A percentile compares a stretch with the other conserved stretches of the same genome.
phyloP scores from a whole-genome alignment of 2,329 filamentous ascomycete genomes.

The Claviceps sp. region DNA sequence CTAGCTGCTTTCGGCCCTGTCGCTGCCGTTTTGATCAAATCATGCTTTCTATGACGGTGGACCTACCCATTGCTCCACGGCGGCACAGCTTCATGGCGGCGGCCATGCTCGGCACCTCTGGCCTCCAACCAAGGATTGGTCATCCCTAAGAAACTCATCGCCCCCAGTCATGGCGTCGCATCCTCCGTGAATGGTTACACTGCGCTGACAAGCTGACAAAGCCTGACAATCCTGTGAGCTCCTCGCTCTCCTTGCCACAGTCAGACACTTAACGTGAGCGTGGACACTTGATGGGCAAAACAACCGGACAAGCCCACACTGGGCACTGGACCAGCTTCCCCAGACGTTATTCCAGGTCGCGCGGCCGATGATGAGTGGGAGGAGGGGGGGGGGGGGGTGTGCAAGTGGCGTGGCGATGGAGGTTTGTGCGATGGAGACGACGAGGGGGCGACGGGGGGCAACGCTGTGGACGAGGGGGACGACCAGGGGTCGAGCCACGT shows the following conservation, averaged over 20 bases:
- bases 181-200: too few relatives aligned
- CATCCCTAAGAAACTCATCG: too few relatives aligned
- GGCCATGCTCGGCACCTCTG: too few relatives aligned
- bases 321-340: background rate
- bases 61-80: background rate
- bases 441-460: too few relatives aligned
- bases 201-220: too few relatives aligned
- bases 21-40: background rate
- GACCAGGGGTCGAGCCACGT: slow-evolving; percentile 1
- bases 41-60: background rate
- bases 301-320: background rate
- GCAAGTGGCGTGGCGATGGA: too few relatives aligned
- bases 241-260: background rate
- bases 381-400: too few relatives aligned
- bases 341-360: background rate
- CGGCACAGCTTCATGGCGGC: background rate
- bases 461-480: background rate
- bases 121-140: too few relatives aligned
- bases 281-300: background rate
- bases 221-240: too few relatives aligned
- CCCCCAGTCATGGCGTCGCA: too few relatives aligned
- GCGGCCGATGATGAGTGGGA: background rate
- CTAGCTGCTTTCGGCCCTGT: background rate
- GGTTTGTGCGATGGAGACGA: background rate
- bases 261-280: background rate